Base-by-base conservation (phyloP, 1,139 yeast genomes). In the Groenewaldozyma auringiensis region DNA sequence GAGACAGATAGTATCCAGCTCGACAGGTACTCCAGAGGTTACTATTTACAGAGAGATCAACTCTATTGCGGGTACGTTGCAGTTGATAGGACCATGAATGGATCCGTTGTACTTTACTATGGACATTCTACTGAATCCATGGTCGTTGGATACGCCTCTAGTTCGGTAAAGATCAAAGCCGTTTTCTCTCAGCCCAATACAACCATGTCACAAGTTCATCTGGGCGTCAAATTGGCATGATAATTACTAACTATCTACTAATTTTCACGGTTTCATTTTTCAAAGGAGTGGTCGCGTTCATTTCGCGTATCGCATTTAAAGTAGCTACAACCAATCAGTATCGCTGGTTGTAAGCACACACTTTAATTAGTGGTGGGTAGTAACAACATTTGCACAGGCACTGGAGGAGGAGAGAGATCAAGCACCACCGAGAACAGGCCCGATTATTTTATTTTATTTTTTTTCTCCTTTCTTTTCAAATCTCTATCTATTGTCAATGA, bases 111-210 rank as follows among this genome's bases (percentile, higher is more conserved):
- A 14, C 36, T 53, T 8, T 44, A 44, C 16, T 56, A 47, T 44
- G 55, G 52, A 6, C 60, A 56, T 45, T 50, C 59, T 9, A 56
- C 62, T 6, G 60, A 56, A 29, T 47, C 56, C 8, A 54, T 58
- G 58, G 51, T 56, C 16, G 22, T 51, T 4, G 58, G 51, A 11
- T 53, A 48, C 29, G 29, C 9, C n/a, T n/a, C n/a, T n/a, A n/a
- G n/a, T n/a, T n/a, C n/a, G n/a, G n/a, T n/a, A n/a, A n/a, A n/a
- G n/a, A n/a, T n/a, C 6, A 11, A 11, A 21, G 20, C 17, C 18
- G 16, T 14, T 37, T 29, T 11, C 6, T 17, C n/a, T n/a, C 29
- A 25, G 11, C 29, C 11, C 6, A 11, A n/a, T n/a, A 11, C 11
- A 25, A 25, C 29, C 29, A 25, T 25, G 29, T 8, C 6, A 25